Percentiles rank a stretch among this genome's conserved stretches.
Evolutionary conservation across 1,284 basidiomycete species (phyloP).

Genomic region (Volvariella volvacea): DNA sequence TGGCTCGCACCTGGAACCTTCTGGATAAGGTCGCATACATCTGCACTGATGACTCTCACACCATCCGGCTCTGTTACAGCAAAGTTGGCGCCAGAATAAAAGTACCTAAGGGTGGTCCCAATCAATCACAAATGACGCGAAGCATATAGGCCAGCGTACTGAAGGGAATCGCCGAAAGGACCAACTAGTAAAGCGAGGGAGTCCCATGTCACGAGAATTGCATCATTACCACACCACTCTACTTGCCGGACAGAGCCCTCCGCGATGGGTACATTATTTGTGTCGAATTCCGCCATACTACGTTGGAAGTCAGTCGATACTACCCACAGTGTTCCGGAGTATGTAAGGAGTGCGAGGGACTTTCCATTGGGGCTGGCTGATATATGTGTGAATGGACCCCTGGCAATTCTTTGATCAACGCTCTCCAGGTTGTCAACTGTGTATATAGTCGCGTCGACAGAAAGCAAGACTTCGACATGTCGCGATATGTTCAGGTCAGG

Average conservation of each 20-base stretch:
- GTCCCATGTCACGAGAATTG: conserved; percentile 84
- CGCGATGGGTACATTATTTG: conserved; percentile 39
- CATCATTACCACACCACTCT: conserved; percentile 97
- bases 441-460: conserved; percentile 71
- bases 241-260: conserved; percentile 61
- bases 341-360: conserved; percentile 81
- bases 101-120: conserved; percentile 47
- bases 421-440: conserved; percentile 83
- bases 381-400: conserved; percentile 86
- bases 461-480: conserved; percentile 82
- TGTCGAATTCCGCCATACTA: conserved; percentile 83
- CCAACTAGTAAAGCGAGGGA: conserved; percentile 82
- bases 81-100: conserved; percentile 72
- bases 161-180: conserved; percentile 84
- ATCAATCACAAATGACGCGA: conserved; percentile 2
- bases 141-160: conserved; percentile 42
- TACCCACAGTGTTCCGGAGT: conserved; percentile 76
- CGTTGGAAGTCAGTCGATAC: conserved; percentile 90
- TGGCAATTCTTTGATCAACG: conserved; percentile 82
- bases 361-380: conserved; percentile 92
- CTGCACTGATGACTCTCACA: conserved; percentile 73
- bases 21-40: conserved; percentile 85
- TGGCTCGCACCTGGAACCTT: conserved; percentile 80
- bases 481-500: conserved; percentile 82
- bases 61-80: conserved; percentile 86